Evolutionary conservation across 306 rosid species (phyloP), one percentile per base, ranked within the genome.

Genomic region (Cucurbita moschata): DNA sequence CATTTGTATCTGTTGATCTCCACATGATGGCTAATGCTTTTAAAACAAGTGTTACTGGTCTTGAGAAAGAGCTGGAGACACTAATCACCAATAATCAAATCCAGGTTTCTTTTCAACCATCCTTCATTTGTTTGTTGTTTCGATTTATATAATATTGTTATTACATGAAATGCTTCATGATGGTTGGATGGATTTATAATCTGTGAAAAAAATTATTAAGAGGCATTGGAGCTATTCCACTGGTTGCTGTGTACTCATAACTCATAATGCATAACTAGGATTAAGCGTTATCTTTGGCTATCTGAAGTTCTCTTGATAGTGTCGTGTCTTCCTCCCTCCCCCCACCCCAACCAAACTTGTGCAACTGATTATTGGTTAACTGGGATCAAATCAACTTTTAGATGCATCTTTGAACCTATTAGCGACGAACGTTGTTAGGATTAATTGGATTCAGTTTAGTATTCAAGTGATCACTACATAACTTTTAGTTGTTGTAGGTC

Each of bases 61-160:
- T 95, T 62, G 90, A 86, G 89, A 95, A 95, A 85, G 99, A 95
- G 86, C 96, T 95, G 13, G 99, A 95, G 84, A 89, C 96, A 79
- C 86, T 95, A 86, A 95, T 95, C 78, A 91, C 96, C 12, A 92
- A 88, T 74, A 84, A 95, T 77, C 99, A 91, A 82, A 86, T 95
- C 83, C 99, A 95, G 99, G 99, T 91, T 35, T 35, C 76, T 46
- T 85, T 81, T 21, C 44, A 18, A 75, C 77, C 62, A 54, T 72
- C 63, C 62, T 77, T 70, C 56, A 18, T 18, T 37, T 16, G 3
- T 42, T 19, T 57, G 10, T 67, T 62, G 59, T 43, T 49, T 14
- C 19, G 63, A 76, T 55, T 61, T 57, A 3, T 18, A 13, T 71
- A 2, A 2, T 51, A 46, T 37, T 44, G 75, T 43, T 77, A 21